A percentile compares a stretch with the other conserved stretches of the same genome.
Evolutionary conservation across 2,329 filamentous ascomycete genomes (phyloP).

Genomic region (Cladosporium sp.): DNA sequence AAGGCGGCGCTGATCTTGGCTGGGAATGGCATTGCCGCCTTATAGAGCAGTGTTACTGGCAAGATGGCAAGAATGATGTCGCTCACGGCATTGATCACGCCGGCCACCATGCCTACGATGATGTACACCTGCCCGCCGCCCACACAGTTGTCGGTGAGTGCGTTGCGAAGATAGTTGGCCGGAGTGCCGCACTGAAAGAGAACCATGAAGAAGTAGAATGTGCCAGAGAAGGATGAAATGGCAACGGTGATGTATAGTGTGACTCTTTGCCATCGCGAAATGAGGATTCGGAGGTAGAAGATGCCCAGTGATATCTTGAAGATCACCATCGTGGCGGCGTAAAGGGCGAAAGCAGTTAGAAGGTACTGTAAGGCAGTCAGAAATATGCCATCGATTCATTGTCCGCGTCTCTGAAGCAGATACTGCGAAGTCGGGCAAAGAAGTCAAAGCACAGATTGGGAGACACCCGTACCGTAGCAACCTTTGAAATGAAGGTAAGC

Average conservation of each 20-base stretch:
- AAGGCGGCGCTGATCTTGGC: constrained; percentile 39
- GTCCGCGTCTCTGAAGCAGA: no score
- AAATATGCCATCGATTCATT: neutral
- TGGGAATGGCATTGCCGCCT: constrained; percentile 36
- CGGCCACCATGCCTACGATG: constrained; percentile 21
- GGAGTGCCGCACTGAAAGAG: constrained; percentile 31
- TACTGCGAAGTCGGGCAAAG: neutral
- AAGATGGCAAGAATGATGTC: constrained; percentile 36
- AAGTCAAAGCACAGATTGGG: neutral
- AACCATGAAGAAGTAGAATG: constrained; percentile 29
- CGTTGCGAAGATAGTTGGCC: constrained; percentile 18
- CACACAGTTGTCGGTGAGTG: constrained; percentile 19
- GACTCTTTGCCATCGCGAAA: constrained; percentile 34
- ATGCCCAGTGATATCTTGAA: constrained; percentile 44
- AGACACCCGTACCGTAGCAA: neutral
- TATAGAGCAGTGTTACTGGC: constrained; percentile 38
- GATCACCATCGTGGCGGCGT: constrained; percentile 37
- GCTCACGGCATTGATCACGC: constrained; percentile 34
- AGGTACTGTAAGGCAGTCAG: constrained; percentile 21
- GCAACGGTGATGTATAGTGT: constrained; percentile 25
- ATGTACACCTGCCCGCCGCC: constrained; percentile 17
- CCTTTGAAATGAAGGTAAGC: neutral
- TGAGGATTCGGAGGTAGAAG: constrained; percentile 43
- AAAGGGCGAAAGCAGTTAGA: constrained; percentile 34
- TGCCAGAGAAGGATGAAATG: constrained; percentile 32